A percentile compares a stretch with the other conserved stretches of the same genome.
Conservation (phyloP, 345 rosid species). For the Bruguiera sexangula region DNA sequence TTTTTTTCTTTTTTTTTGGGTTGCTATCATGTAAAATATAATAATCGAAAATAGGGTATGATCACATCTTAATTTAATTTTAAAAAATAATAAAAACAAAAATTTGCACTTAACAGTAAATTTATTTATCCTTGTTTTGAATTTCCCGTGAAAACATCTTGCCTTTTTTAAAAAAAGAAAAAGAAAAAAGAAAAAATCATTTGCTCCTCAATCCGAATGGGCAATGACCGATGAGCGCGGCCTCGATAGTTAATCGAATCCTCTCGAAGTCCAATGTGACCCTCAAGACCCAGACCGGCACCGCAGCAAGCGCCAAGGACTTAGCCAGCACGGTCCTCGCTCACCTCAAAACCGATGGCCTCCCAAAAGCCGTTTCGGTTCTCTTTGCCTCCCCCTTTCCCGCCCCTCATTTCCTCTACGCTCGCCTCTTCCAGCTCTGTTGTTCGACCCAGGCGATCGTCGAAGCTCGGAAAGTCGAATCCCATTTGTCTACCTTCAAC, state of each 20-base stretch:
- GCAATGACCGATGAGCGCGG: constrained; percentile 21
- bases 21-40: too few species aligned
- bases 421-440: constrained; percentile 59
- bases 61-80: too few species aligned
- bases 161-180: too few species aligned
- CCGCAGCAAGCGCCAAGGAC: constrained; percentile 19
- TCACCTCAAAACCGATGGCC: constrained; percentile 41
- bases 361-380: constrained; percentile 52
- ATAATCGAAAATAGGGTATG: too few species aligned
- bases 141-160: too few species aligned
- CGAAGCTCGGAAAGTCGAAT: constrained; percentile 73
- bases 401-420: constrained; percentile 49
- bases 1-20: too few species aligned
- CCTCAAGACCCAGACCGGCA: constrained; percentile 23
- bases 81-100: too few species aligned
- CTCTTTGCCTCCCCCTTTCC: constrained; percentile 59
- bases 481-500: constrained; percentile 50
- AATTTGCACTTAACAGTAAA: too few species aligned
- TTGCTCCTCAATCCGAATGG: too few species aligned
- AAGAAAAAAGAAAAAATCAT: too few species aligned
- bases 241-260: constrained; percentile 29
- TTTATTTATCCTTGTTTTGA: too few species aligned
- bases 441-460: constrained; percentile 41
- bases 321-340: constrained; percentile 31
- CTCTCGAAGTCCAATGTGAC: constrained; percentile 7